These are phyloP conservation scores for Cyphellophora attinorum DNA, from an alignment of 2,329 filamentous ascomycete genomes.

Conservation along the genomic window DNA sequence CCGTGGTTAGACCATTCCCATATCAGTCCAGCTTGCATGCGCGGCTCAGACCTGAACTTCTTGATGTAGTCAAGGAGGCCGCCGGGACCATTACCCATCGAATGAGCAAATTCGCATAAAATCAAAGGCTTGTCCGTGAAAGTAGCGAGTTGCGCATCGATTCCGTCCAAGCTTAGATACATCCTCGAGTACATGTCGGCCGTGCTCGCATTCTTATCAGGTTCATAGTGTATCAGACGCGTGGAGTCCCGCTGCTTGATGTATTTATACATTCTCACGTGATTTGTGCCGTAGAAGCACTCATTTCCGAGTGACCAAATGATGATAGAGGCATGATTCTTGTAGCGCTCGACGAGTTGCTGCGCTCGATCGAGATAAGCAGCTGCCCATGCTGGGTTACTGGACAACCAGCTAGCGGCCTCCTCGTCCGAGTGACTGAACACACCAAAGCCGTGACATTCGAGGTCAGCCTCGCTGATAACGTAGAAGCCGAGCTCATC, in stretches of 20 bases:
- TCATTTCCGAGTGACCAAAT: slow-evolving; percentile 69
- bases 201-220: slow-evolving; percentile 48
- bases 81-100: slow-evolving; percentile 68
- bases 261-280: slow-evolving; percentile 58
- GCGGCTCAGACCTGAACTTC: slow-evolving; percentile 50
- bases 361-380: slow-evolving; percentile 60
- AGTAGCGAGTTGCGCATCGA: slow-evolving; percentile 40
- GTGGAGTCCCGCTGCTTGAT: slow-evolving; percentile 48
- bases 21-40: slow-evolving; percentile 57
- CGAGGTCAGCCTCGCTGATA: slow-evolving; percentile 28
- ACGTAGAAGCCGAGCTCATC: slow-evolving; percentile 28
- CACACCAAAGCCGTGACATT: slow-evolving; percentile 25
- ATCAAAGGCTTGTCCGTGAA: slow-evolving; percentile 30
- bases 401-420: slow-evolving; percentile 20
- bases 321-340: slow-evolving; percentile 59
- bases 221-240: slow-evolving; percentile 58
- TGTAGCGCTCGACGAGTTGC: slow-evolving; percentile 58
- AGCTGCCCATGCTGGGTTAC: slow-evolving; percentile 32
- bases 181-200: slow-evolving; percentile 61
- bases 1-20: slow-evolving; percentile 60
- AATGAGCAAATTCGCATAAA: slow-evolving; percentile 46
- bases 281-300: slow-evolving; percentile 61
- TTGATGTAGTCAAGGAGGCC: slow-evolving; percentile 59
- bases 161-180: slow-evolving; percentile 41
- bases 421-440: slow-evolving; percentile 8